phyloP scores from a whole-genome alignment of 495 filamentous ascomycete genomes.

The Penicillium riverlandense region DNA sequence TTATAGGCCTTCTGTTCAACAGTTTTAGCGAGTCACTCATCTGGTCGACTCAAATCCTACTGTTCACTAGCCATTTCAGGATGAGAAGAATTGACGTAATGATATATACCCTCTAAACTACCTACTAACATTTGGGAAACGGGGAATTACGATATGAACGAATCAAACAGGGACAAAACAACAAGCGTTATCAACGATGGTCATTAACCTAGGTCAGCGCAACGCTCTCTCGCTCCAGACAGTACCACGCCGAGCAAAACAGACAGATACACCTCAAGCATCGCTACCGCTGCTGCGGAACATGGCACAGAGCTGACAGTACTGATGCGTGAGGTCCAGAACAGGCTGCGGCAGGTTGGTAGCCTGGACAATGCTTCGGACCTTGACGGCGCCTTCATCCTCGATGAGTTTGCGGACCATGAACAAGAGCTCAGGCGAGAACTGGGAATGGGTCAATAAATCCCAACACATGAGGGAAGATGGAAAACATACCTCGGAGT shows the following conservation, averaged over 20 bases:
- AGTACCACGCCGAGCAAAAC: not conserved
- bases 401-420: conserved; percentile 89
- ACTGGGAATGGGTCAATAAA: conserved; percentile 42
- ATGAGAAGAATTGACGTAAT: not conserved
- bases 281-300: conserved; percentile 95
- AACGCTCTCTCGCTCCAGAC: conserved; percentile 1
- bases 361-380: conserved; percentile 92
- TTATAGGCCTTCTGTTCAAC: too few relatives aligned
- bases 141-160: conserved; percentile 4
- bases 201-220: conserved; percentile 15
- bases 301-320: conserved; percentile 86
- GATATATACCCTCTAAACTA: conserved; percentile 13
- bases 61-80: not conserved
- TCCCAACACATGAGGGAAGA: not conserved
- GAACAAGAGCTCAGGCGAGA: conserved; percentile 81
- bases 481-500: conserved; percentile 64
- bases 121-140: conserved; percentile 1
- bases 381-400: conserved; percentile 95
- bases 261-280: conserved; percentile 40
- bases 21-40: too few relatives aligned
- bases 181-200: conserved; percentile 11
- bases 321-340: conserved; percentile 91
- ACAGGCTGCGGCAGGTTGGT: conserved; percentile 90
- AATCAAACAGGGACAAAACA: not conserved
- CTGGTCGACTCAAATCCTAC: too few relatives aligned